These are phyloP conservation scores for Salix arbutifolia DNA, from an alignment of 345 rosid genomes.

Conservation along the genomic window DNA sequence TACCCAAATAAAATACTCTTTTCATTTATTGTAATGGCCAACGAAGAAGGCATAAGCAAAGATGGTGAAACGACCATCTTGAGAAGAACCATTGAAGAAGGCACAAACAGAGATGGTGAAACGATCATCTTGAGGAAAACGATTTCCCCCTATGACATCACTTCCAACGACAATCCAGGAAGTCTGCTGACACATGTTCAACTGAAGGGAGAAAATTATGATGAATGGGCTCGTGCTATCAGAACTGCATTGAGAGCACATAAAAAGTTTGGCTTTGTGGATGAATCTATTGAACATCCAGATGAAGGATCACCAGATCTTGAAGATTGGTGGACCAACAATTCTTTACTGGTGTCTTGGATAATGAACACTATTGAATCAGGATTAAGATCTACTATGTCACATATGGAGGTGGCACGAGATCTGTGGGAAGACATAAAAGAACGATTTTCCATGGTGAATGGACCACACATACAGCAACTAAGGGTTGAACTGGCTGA, in stretches of 20 bases:
- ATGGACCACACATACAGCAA: neutral
- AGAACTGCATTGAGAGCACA: neutral
- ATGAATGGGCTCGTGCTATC: neutral
- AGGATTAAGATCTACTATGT: neutral
- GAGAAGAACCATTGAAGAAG: too few species aligned
- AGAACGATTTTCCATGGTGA: neutral
- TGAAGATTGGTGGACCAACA: neutral
- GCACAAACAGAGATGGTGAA: too few species aligned
- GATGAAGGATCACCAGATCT: neutral
- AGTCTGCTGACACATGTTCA: neutral
- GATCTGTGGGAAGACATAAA: neutral
- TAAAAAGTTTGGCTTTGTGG: neutral
- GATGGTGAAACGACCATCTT: too few species aligned
- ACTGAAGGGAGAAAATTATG: constrained; percentile 1
- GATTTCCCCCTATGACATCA: too few species aligned
- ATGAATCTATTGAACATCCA: neutral
- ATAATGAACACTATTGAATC: neutral
- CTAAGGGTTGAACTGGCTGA: neutral
- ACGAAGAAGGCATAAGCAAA: too few species aligned
- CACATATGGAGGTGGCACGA: neutral
- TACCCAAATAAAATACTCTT: too few species aligned
- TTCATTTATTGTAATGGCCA: too few species aligned
- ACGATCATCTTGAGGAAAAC: too few species aligned
- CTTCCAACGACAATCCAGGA: neutral
- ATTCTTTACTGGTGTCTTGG: neutral